Base-by-base conservation (phyloP, 2,329 filamentous ascomycete species). In the Celoporthe dispersa region DNA sequence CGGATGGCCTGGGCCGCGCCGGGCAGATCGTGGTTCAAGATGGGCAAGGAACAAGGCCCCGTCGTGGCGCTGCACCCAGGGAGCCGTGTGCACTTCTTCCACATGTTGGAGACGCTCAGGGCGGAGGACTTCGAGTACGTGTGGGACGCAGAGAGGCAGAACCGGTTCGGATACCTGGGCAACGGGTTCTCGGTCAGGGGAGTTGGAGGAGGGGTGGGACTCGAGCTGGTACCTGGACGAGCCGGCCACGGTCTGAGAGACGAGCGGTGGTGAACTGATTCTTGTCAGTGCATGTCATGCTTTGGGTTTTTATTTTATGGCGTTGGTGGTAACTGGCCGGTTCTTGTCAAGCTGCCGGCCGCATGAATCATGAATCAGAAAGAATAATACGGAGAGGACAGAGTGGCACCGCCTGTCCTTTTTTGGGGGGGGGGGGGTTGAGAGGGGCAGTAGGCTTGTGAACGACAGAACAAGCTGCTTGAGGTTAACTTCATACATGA, bases 121-220 rank as follows among this genome's bases (percentile, higher is more conserved):
- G 83, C 82, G 25, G 86, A 87, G 75, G 84, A 88, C 73, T 88
- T 82, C 79, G 85, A 87, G 61, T 87, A 85, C 73, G 79, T 83
- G 31, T 84, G 85, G 57, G 79, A 82, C 37, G 67, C 41, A 12
- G 67, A 71, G 25, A 71, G 66, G n/a, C 72, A 73, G 68, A 87
- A 87, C 72, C 77, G 85, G 41, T 87, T 86, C 73, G 76, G 73
- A n/a, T 87, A 85, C 70, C 77, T 87, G 11, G 85, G 85, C 11
- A 87, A 87, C 64, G 86, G 86, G 0, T 86, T 86, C 73, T 85
- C 85, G 33, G 78, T 77, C 5, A 80, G 78, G n/a, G 73, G 85
- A 87, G 78, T 70, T 82, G 12, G 80, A 80, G 51, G 77, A 77
- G 1, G 66, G 65, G 2, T 76, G 70, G 22, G 80, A 85, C 62